Evolutionary conservation across 225 moss, liverwort and hornwort genomes (phyloP), one percentile per base, ranked within the genome.

Genomic region (Pleurozium schreberi): DNA sequence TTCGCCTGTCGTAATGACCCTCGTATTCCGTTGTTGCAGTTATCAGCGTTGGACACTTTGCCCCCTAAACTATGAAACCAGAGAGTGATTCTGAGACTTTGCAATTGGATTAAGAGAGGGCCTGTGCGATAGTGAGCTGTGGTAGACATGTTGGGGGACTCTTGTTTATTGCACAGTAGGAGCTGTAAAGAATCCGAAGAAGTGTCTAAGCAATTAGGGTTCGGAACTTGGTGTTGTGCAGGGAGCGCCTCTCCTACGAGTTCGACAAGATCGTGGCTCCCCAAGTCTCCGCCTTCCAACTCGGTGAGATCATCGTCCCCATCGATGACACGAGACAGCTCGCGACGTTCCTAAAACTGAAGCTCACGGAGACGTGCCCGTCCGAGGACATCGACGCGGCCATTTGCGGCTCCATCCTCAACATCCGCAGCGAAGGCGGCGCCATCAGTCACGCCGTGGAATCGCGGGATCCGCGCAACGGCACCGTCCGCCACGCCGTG

Each of bases 231-330:
- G 42, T 70, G 88, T 87, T 59, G 89, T 87, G 93, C 92, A 94
- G 93, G 75, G 94, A 94, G 75, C 90, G 94, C 47, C 85, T 93
- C n/a, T 61, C 92, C 45, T 94, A 90, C 71, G 93, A 94, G 76
- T 94, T 93, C 64, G 93, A 93, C 50, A 93, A 92, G 57, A 86
- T 93, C 14, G 93, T 92, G 40, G 93, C 93, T 11, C 94, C 94
- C 9, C 93, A 91, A 81, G 94, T 94, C 30, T 90, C 93, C 9
- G 91, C 92, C 3, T 93, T 94, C 42, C 94, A 92, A 73, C 91
- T 94, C 2, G 94, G 93, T 38, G 94, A 94, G 91, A 92, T 94
- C 47, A 81, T 93, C 38, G 94, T 93, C 38, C 91, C 94, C 27
- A 87, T 92, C 42, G 79, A 90, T 43, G 93, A 93, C 65, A 93